These are phyloP conservation scores for Penicillium roqueforti DNA, from an alignment of 495 filamentous ascomycete species.

Conservation along the genomic window DNA sequence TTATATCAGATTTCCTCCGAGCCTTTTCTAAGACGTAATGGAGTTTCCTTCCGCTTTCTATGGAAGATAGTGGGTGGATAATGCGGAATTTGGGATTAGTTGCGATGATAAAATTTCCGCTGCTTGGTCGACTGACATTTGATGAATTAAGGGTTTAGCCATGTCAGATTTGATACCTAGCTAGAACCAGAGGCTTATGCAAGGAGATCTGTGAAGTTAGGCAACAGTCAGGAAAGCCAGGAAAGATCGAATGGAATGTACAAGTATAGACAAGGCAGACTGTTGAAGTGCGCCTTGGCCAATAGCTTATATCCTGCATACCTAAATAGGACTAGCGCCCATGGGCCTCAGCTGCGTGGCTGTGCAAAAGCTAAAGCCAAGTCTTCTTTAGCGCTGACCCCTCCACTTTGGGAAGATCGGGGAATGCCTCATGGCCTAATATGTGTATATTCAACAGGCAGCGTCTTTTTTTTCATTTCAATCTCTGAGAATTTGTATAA, in stretches of 20 bases:
- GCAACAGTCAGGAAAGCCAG: background rate
- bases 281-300: slow-evolving; percentile 13
- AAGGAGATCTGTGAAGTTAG: background rate
- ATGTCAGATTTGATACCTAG: background rate
- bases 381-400: background rate
- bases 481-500: background rate
- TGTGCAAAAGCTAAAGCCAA: slow-evolving; percentile 24
- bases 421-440: background rate
- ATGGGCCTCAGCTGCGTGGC: slow-evolving; percentile 31
- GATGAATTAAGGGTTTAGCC: background rate
- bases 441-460: background rate
- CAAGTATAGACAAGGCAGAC: slow-evolving; percentile 12
- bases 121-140: slow-evolving; percentile 26
- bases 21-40: background rate
- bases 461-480: background rate
- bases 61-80: too few relatives aligned
- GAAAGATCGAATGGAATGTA: too few relatives aligned
- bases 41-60: background rate
- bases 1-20: too few relatives aligned
- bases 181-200: too few relatives aligned
- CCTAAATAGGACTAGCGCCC: slow-evolving; percentile 9
- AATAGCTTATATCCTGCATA: background rate
- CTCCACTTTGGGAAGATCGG: background rate
- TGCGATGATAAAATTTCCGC: slow-evolving; percentile 49
- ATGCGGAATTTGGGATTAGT: slow-evolving; percentile 55